These are phyloP conservation scores for Magnaporthales sp. DNA, from an alignment of 2,329 filamentous ascomycete species.

Conservation along the genomic window DNA sequence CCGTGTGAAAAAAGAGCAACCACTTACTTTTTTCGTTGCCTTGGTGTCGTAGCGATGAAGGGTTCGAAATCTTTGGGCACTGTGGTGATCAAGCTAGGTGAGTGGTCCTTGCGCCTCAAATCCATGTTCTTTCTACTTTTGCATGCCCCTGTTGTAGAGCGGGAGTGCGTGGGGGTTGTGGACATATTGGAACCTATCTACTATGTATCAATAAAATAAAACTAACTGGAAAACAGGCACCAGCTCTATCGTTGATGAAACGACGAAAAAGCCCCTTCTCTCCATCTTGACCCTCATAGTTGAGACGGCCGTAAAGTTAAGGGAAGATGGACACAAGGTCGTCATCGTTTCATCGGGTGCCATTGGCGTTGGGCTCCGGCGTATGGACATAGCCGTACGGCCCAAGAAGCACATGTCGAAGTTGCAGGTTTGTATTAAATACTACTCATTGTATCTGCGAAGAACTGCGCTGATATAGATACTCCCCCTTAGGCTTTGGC, in stretches of 20 bases:
- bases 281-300: slow-evolving; percentile 89
- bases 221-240: slow-evolving; percentile 55
- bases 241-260: slow-evolving; percentile 97
- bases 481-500: slow-evolving; percentile 59
- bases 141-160: background rate
- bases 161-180: background rate
- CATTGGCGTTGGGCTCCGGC: slow-evolving; percentile 84
- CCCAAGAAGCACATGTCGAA: slow-evolving; percentile 90
- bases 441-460: background rate
- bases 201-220: background rate
- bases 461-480: background rate
- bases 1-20: background rate
- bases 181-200: background rate
- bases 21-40: background rate
- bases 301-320: slow-evolving; percentile 80
- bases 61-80: slow-evolving; percentile 51
- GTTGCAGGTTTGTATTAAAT: slow-evolving; percentile 54
- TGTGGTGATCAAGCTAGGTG: slow-evolving; percentile 85
- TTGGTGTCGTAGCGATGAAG: slow-evolving; percentile 48
- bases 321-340: slow-evolving; percentile 86
- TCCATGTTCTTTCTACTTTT: background rate
- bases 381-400: slow-evolving; percentile 80
- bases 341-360: slow-evolving; percentile 96
- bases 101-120: slow-evolving; percentile 17
- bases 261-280: slow-evolving; percentile 84